A percentile compares a stretch with the other conserved stretches of the same genome.
Evolutionary conservation across 2,329 filamentous ascomycete species (phyloP).

Genomic region (Capronia coronata): DNA sequence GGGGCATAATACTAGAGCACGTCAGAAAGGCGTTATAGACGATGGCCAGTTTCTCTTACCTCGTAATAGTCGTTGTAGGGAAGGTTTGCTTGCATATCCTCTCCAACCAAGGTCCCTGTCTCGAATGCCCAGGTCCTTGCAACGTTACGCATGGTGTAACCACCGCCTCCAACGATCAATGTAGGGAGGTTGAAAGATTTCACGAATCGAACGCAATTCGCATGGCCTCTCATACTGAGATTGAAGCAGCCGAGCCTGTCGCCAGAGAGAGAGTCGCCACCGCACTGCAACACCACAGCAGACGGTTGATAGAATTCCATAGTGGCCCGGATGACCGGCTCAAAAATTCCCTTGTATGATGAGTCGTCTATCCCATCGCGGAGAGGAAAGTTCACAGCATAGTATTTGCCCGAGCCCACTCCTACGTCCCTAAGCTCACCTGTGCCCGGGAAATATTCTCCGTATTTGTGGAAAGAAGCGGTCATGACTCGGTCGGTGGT

Average conservation of each 20-base stretch:
- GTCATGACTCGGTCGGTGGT: constrained; percentile 67
- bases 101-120: constrained; percentile 74
- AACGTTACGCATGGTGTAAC: constrained; percentile 63
- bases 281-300: constrained; percentile 63
- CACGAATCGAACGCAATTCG: constrained; percentile 63
- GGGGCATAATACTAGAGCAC: constrained; percentile 57
- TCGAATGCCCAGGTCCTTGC: constrained; percentile 59
- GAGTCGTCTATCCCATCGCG: constrained; percentile 63
- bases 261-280: constrained; percentile 61
- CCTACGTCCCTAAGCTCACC: constrained; percentile 63
- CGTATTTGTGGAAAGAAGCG: constrained; percentile 66
- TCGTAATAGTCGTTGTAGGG: constrained; percentile 97
- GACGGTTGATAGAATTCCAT: constrained; percentile 64
- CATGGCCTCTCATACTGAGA: constrained; percentile 62
- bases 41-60: constrained; percentile 34
- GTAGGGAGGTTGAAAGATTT: constrained; percentile 62
- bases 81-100: constrained; percentile 72
- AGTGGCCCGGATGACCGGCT: constrained; percentile 60
- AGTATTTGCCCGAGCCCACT: constrained; percentile 60
- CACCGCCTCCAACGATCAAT: constrained; percentile 60
- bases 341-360: constrained; percentile 62
- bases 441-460: constrained; percentile 65
- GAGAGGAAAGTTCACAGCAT: constrained; percentile 63
- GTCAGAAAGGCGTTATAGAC: constrained; percentile 15
- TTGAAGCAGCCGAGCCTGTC: constrained; percentile 65